Conservation (phyloP, 2,329 filamentous ascomycete species). For the Penicillium sp. region DNA sequence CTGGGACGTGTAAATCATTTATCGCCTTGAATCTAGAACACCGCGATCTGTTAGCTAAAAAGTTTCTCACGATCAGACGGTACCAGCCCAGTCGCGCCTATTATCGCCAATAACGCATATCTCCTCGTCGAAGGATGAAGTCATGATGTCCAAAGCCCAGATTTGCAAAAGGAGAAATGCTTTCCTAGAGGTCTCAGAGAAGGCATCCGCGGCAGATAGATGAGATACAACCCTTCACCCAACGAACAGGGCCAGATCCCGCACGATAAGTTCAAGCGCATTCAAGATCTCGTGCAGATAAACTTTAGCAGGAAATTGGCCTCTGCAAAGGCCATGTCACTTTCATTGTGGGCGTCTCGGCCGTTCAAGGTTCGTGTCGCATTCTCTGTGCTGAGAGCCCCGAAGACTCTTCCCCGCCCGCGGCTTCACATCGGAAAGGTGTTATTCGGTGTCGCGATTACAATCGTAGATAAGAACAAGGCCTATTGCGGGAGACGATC, state of each 20-base stretch:
- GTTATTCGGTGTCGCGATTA: neutral
- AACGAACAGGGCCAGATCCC: neutral
- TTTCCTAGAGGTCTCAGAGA: neutral
- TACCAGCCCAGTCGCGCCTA: neutral
- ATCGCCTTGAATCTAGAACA: conserved; percentile 22
- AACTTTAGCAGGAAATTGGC: neutral
- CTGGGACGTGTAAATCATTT: conserved; percentile 29
- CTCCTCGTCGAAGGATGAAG: neutral
- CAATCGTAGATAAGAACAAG: neutral
- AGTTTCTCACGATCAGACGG: neutral
- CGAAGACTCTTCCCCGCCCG: conserved; percentile 12
- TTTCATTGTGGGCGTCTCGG: neutral
- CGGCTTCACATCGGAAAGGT: neutral
- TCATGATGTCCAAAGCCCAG: neutral
- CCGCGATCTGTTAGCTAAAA: conserved; percentile 17
- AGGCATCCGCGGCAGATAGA: neutral
- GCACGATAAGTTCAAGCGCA: neutral
- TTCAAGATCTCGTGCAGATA: neutral
- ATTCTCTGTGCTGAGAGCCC: conserved; percentile 16
- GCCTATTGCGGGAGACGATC: neutral
- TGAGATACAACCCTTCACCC: neutral
- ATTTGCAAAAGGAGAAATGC: neutral
- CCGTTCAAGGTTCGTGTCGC: conserved; percentile 17
- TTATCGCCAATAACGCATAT: neutral
- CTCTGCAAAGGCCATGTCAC: neutral